phyloP scores from a whole-genome alignment of 345 rosid genomes.

The Lepidium aucheri region DNA sequence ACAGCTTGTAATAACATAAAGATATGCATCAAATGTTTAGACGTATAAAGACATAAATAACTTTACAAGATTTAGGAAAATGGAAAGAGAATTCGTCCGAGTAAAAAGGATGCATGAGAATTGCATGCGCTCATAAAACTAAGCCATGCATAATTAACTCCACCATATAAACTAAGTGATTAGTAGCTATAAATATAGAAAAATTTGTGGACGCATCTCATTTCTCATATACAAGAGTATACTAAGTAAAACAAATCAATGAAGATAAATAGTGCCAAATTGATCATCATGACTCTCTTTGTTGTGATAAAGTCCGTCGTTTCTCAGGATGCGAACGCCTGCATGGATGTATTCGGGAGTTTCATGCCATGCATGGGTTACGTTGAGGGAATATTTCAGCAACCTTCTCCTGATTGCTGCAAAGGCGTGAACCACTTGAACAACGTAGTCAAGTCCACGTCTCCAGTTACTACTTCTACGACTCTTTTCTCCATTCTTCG shows the following conservation, averaged over 20 bases:
- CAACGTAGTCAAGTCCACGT: conserved; percentile 13
- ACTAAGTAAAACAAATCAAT: background rate
- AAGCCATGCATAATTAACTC: background rate
- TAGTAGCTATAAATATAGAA: background rate
- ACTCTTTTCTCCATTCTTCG: background rate
- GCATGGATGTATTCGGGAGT: conserved; percentile 15
- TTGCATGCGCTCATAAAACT: conserved; percentile 9
- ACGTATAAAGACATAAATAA: background rate
- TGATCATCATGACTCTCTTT: conserved; percentile 9
- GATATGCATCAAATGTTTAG: background rate
- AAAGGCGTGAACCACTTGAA: conserved; percentile 27
- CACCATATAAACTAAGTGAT: background rate
- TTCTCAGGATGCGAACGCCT: background rate
- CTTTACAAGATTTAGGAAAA: background rate
- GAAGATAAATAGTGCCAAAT: conserved; percentile 7
- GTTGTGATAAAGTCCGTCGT: background rate
- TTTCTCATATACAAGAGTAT: background rate
- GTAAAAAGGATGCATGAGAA: conserved; percentile 16
- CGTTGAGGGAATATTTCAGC: conserved; percentile 19
- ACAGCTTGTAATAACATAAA: background rate
- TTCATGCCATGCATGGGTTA: conserved; percentile 32
- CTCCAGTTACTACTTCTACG: conserved; percentile 14
- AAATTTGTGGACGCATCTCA: background rate
- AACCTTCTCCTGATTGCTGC: conserved; percentile 32
- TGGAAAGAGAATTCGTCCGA: conserved; percentile 15